phyloP scores from a whole-genome alignment of 1,284 basidiomycete genomes.

The Ganoderma meredithae region DNA sequence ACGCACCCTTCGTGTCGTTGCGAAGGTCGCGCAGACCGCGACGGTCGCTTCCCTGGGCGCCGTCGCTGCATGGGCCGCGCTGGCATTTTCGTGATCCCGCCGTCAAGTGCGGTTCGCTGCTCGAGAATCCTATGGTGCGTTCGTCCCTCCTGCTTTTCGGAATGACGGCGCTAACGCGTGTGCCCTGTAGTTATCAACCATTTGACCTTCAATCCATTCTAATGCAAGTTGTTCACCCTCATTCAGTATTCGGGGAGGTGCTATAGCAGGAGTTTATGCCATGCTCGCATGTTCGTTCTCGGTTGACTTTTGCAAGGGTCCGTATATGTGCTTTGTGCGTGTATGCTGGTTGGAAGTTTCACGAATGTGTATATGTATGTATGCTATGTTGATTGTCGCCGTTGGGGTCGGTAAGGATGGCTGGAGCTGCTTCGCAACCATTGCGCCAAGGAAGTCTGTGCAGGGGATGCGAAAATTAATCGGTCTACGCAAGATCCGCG shows the following conservation, averaged over 20 bases:
- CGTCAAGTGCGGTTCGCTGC: background rate
- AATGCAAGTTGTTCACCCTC: background rate
- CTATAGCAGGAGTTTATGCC: background rate
- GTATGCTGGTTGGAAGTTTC: conserved; percentile 17
- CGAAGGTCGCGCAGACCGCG: conserved; percentile 59
- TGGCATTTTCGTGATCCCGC: conserved; percentile 54
- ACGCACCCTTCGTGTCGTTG: conserved; percentile 51
- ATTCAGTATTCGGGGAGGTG: background rate
- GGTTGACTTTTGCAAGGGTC: background rate
- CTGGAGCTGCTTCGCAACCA: background rate
- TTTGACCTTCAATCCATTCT: background rate
- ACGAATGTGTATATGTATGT: conserved; percentile 18
- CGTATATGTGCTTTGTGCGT: background rate
- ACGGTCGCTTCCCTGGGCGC: conserved; percentile 68
- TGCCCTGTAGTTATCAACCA: background rate
- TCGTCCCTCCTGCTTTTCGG: background rate
- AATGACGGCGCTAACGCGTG: too few species aligned
- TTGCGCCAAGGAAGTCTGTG: background rate
- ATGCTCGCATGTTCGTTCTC: conserved; percentile 1
- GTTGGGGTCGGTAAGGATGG: background rate
- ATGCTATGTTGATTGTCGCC: conserved; percentile 3
- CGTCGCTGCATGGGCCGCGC: conserved; percentile 70
- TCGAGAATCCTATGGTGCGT: background rate
- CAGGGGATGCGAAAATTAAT: too few species aligned
- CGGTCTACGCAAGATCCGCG: too few species aligned